Evolutionary conservation across 2,329 filamentous ascomycete species (phyloP).

Genomic region (Neofusicoccum cordaticola): DNA sequence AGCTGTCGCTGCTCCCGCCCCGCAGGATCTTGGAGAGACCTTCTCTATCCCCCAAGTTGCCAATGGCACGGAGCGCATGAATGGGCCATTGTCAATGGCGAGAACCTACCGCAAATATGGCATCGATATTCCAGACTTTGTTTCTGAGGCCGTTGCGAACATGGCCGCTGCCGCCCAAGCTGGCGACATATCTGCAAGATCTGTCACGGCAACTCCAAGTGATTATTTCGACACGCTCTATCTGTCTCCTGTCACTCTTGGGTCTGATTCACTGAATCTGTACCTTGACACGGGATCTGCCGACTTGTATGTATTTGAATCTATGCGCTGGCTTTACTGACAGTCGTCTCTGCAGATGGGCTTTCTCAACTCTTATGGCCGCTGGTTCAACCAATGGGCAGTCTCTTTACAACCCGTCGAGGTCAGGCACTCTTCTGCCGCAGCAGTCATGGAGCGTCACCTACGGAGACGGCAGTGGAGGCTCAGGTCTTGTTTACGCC

Average conservation of each 20-base stretch:
- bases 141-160: constrained; percentile 32
- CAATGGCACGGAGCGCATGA: constrained; percentile 23
- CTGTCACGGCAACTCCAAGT: constrained; percentile 20
- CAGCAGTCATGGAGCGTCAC: constrained; percentile 58
- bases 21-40: neutral
- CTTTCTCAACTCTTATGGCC: constrained; percentile 61
- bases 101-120: constrained; percentile 42
- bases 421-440: constrained; percentile 45
- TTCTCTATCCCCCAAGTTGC: constrained; percentile 34
- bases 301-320: constrained; percentile 64
- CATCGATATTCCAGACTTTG: constrained; percentile 28
- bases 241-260: constrained; percentile 59
- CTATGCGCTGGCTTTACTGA: neutral
- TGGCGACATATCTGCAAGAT: constrained; percentile 40
- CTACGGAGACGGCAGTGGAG: constrained; percentile 65
- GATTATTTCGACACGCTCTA: constrained; percentile 33
- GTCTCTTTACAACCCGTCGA: constrained; percentile 53
- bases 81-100: constrained; percentile 35
- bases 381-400: constrained; percentile 53
- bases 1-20: neutral
- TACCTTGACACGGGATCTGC: constrained; percentile 70
- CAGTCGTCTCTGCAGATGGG: constrained; percentile 51
- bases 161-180: constrained; percentile 31
- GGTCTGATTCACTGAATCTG: constrained; percentile 60
- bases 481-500: constrained; percentile 62